Evolutionary conservation across 768 basidiomycete genomes (phyloP), one percentile per base, ranked within the genome.

Genomic region (Auriscalpium microsporum): DNA sequence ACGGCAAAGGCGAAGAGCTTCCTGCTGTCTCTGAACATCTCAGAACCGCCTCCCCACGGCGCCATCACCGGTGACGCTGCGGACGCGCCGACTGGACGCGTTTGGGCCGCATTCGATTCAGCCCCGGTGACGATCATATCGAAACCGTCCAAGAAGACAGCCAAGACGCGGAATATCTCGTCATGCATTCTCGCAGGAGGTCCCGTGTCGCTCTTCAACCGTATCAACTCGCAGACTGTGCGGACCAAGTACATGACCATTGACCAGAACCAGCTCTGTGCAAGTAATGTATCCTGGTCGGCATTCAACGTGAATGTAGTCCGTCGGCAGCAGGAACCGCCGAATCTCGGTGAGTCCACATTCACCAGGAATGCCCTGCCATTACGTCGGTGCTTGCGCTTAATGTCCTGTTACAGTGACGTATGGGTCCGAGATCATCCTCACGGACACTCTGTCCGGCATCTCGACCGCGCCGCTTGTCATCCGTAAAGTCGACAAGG

Each of bases 191-290:
- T 92, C 53, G 87, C 86, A 33, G 87, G 89, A 48, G 88, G 90
- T 19, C 87, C 91, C 37, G 90, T 97, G 50, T 90, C 91, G 52
- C 80, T 97, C 48, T 95, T 94, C 79, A 93, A 94, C 69, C 87
- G 94, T 65, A 92, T 97, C 78, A 94, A 95, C 71, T 90, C 90
- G 13, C 94, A 97, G 72, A 93, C 94, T 40, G 93, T 95, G 57
- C 86, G 94, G 66, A 96, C 94, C 55, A 95, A 95, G 75, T 97
- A 94, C 71, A 93, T 97, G 90, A 90, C 89, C 53, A 86, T 94
- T 67, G 91, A 94, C 62, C 81, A 84, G 62, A 83, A 80, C 51
- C 83, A 85, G 65, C 73, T 92, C 56, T 87, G 87, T 71, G 90
- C 92, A n/a, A 91, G 87, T 69, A 93, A 92, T 67, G 76, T 89